Percentiles rank a stretch among this genome's conserved stretches.
Evolutionary conservation across 148 eudicot genomes (phyloP).

Genomic region (Dianthus caryophyllus): DNA sequence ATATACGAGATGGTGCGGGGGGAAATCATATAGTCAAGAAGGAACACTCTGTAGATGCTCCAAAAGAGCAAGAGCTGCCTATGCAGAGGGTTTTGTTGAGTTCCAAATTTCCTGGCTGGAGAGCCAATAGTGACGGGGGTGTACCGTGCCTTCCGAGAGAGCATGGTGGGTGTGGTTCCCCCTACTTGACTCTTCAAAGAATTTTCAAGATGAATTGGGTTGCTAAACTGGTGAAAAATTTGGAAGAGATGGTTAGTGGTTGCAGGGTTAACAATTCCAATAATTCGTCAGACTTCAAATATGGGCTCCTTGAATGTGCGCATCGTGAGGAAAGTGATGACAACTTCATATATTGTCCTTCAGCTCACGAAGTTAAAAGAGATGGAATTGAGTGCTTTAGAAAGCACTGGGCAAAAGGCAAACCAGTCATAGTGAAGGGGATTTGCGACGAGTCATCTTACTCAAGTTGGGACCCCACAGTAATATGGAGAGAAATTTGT

Average conservation of each 20-base stretch:
- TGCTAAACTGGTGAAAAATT: slow-evolving; percentile 81
- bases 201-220: slow-evolving; percentile 99
- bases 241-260: slow-evolving; percentile 89
- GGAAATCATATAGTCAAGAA: slow-evolving; percentile 21
- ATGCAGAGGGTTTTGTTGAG: slow-evolving; percentile 34
- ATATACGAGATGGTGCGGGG: slow-evolving; percentile 31
- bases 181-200: slow-evolving; percentile 50
- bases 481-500: slow-evolving; percentile 71
- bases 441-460: slow-evolving; percentile 56
- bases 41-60: slow-evolving; percentile 24
- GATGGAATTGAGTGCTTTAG: slow-evolving; percentile 69
- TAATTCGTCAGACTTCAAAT: slow-evolving; percentile 20
- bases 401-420: slow-evolving; percentile 70
- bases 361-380: slow-evolving; percentile 50
- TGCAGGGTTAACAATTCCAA: slow-evolving; percentile 47
- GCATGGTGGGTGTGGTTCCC: slow-evolving; percentile 77
- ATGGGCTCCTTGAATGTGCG: slow-evolving; percentile 45
- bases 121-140: slow-evolving; percentile 73
- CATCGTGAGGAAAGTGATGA: slow-evolving; percentile 44
- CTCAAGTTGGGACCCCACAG: slow-evolving; percentile 80
- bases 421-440: slow-evolving; percentile 75
- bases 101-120: slow-evolving; percentile 60
- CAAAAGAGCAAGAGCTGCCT: slow-evolving; percentile 29
- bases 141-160: slow-evolving; percentile 72
- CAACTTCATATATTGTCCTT: slow-evolving; percentile 66